Percentiles rank a stretch among this genome's conserved stretches.
These are phyloP conservation scores for Ramalina intermedia DNA, from an alignment of 495 filamentous ascomycete genomes.

Conservation along the genomic window DNA sequence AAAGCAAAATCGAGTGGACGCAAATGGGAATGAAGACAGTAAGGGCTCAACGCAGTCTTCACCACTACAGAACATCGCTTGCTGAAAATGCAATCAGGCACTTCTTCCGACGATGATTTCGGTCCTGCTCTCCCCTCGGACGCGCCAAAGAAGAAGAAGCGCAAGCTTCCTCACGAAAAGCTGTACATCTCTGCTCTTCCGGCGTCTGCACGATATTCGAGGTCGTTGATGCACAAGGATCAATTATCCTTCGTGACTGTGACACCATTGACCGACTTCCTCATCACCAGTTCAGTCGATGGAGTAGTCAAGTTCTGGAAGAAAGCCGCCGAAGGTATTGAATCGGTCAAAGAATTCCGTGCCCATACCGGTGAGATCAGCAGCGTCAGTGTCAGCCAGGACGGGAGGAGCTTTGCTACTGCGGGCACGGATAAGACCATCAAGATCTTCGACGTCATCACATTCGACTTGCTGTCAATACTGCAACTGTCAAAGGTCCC, in stretches of 20 bases:
- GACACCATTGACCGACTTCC: constrained; percentile 80
- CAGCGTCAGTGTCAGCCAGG: constrained; percentile 66
- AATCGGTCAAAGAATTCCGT: constrained; percentile 96
- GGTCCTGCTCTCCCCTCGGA: constrained; percentile 71
- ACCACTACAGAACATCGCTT: not conserved
- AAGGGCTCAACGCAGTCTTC: not conserved
- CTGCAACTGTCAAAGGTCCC: constrained; percentile 60
- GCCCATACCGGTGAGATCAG: constrained; percentile 78
- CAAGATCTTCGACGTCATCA: constrained; percentile 93
- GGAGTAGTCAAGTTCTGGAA: constrained; percentile 99
- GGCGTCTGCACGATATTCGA: constrained; percentile 69
- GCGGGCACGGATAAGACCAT: constrained; percentile 74
- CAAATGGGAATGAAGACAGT: not conserved
- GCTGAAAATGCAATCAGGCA: constrained; percentile 26
- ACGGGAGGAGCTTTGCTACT: constrained; percentile 89
- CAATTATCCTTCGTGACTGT: constrained; percentile 75
- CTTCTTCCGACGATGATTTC: constrained; percentile 86
- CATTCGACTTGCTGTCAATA: constrained; percentile 80
- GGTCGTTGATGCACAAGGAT: constrained; percentile 97
- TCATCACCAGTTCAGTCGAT: constrained; percentile 85
- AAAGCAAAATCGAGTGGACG: not conserved
- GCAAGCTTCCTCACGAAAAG: constrained; percentile 85
- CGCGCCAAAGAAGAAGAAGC: constrained; percentile 69
- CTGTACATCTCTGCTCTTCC: constrained; percentile 87
- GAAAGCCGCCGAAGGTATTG: constrained; percentile 76